These are phyloP conservation scores for Yamadazyma songkhlaensis DNA, from an alignment of 1,139 yeast species.

Conservation along the genomic window DNA sequence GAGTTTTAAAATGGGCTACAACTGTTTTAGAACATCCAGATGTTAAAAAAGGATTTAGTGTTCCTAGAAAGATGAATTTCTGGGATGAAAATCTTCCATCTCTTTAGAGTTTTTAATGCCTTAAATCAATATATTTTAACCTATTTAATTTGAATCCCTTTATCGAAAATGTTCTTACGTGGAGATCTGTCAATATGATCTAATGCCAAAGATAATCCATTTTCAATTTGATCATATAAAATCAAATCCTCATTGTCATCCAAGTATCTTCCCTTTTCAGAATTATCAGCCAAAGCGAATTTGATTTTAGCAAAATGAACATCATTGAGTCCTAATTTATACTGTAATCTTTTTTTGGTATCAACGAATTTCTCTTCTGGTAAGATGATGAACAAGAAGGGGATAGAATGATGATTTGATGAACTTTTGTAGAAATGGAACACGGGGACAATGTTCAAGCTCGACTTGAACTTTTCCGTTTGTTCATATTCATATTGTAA, in stretches of 20 bases:
- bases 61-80: constrained; percentile 5
- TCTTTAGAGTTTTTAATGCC: too few relatives aligned
- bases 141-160: constrained; percentile 55
- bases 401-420: constrained; percentile 77
- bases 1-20: constrained; percentile 43
- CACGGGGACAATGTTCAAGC: constrained; percentile 42
- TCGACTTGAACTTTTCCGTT: constrained; percentile 32
- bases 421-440: constrained; percentile 78
- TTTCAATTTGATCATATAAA: constrained; percentile 50
- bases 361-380: constrained; percentile 63
- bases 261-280: constrained; percentile 45
- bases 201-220: constrained; percentile 55
- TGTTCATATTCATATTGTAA: constrained; percentile 26
- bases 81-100: constrained; percentile 3
- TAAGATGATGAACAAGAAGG: constrained; percentile 70
- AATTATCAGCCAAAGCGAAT: constrained; percentile 52
- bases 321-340: constrained; percentile 68
- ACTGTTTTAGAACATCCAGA: constrained; percentile 34
- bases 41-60: constrained; percentile 28
- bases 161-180: constrained; percentile 47
- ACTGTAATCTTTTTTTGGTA: constrained; percentile 69
- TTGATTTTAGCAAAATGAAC: constrained; percentile 76
- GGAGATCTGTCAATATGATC: constrained; percentile 81
- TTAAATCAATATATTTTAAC: not conserved
- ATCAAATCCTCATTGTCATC: constrained; percentile 53